A percentile compares a stretch with the other conserved stretches of the same genome.
These are phyloP conservation scores for Cladophialophora chaetospira DNA, from an alignment of 2,329 filamentous ascomycete genomes.

Conservation along the genomic window DNA sequence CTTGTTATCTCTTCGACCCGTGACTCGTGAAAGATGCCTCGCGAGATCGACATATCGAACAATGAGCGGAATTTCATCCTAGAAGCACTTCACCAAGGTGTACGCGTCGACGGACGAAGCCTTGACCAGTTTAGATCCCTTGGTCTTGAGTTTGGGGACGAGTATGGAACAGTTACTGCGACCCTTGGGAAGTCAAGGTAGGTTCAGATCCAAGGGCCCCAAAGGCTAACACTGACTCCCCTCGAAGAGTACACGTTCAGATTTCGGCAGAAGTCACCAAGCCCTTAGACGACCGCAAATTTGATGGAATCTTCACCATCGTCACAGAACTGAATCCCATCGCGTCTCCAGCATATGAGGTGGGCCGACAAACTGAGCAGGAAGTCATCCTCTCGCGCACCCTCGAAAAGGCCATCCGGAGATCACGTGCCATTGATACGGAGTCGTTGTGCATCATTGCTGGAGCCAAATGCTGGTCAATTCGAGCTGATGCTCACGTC, in stretches of 20 bases:
- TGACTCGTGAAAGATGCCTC: conserved; percentile 67
- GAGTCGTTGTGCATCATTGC: conserved; percentile 94
- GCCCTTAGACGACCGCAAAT: conserved; percentile 83
- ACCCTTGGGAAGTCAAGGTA: conserved; percentile 88
- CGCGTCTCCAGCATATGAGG: conserved; percentile 86
- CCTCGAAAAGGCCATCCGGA: conserved; percentile 90
- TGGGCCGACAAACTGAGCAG: conserved; percentile 75
- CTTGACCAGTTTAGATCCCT: conserved; percentile 79
- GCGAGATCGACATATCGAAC: conserved; percentile 85
- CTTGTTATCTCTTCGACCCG: background rate
- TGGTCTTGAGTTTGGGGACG: conserved; percentile 79
- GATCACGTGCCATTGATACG: conserved; percentile 88
- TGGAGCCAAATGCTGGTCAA: conserved; percentile 85
- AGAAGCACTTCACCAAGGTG: conserved; percentile 76
- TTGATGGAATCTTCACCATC: conserved; percentile 94
- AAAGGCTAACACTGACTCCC: conserved; percentile 3
- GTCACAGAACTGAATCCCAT: conserved; percentile 88
- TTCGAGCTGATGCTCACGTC: conserved; percentile 89
- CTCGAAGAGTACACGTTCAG: conserved; percentile 72
- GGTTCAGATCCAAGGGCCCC: conserved; percentile 19
- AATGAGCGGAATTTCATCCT: conserved; percentile 86
- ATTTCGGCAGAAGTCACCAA: conserved; percentile 86
- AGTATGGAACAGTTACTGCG: conserved; percentile 87
- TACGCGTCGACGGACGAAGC: conserved; percentile 80
- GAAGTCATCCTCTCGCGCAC: conserved; percentile 85